Evolutionary conservation across 75 land plant species (phyloP).

Genomic region (Cupressus sempervirens): DNA sequence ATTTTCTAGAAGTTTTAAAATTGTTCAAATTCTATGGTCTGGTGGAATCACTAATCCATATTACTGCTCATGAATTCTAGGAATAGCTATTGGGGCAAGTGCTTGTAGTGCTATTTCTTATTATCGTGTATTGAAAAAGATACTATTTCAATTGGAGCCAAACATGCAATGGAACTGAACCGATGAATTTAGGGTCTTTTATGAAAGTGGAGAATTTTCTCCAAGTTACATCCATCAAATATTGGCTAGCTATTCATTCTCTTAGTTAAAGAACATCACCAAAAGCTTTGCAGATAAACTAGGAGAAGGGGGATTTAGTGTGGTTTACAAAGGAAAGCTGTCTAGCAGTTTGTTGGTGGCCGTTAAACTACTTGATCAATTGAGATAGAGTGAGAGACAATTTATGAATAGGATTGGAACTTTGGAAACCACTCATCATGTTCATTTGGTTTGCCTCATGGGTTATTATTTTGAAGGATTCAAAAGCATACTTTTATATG

Average conservation of each 20-base stretch:
- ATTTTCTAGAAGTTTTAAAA: too few relatives aligned
- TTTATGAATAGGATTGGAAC: slow-evolving; percentile 29
- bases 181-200: not conserved
- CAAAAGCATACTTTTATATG: slow-evolving; percentile 25
- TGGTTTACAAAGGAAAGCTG: slow-evolving; percentile 28
- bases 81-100: not conserved
- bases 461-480: slow-evolving; percentile 21
- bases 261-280: slow-evolving; percentile 20
- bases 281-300: slow-evolving; percentile 10
- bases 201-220: slow-evolving; percentile 1
- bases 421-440: slow-evolving; percentile 27
- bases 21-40: too few relatives aligned
- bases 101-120: not conserved
- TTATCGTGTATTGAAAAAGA: not conserved
- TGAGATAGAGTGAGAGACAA: slow-evolving; percentile 11
- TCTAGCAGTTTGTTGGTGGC: slow-evolving; percentile 15
- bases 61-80: not conserved
- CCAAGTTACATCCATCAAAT: not conserved
- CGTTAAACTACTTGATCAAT: slow-evolving; percentile 20
- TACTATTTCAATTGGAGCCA: not conserved
- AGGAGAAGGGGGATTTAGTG: slow-evolving; percentile 29
- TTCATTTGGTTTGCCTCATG: slow-evolving; percentile 26
- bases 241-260: slow-evolving; percentile 9
- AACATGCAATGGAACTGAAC: too few relatives aligned
- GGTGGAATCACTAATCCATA: too few relatives aligned